phyloP scores from a whole-genome alignment of 495 filamentous ascomycete genomes.

The Penicillium cosmopolitanum region DNA sequence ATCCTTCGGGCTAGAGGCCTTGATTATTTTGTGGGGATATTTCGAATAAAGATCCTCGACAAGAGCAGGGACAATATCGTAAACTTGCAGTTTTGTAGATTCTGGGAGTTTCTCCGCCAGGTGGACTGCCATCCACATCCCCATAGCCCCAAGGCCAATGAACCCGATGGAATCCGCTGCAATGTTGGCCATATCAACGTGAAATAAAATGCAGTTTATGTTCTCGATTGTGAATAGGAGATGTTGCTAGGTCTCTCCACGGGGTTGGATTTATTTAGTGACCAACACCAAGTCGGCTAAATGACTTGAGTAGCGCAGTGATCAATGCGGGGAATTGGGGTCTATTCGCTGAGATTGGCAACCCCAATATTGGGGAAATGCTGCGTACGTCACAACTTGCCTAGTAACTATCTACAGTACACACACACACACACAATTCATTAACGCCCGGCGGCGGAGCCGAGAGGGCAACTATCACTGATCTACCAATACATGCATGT shows the following conservation, averaged over 20 bases:
- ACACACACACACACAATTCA: too few relatives aligned
- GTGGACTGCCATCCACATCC: slow-evolving; percentile 46
- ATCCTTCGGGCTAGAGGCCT: slow-evolving; percentile 36
- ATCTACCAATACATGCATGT: too few relatives aligned
- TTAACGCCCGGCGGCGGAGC: too few relatives aligned
- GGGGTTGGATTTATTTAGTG: background rate
- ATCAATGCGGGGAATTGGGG: too few relatives aligned
- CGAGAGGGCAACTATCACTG: too few relatives aligned
- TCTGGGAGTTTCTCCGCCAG: slow-evolving; percentile 41
- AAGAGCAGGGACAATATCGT: slow-evolving; percentile 37
- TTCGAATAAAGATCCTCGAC: slow-evolving; percentile 37
- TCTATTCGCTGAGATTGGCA: too few relatives aligned
- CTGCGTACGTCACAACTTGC: too few relatives aligned
- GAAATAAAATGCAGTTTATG: background rate
- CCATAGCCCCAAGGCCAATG: slow-evolving; percentile 55
- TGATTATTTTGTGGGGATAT: slow-evolving; percentile 28
- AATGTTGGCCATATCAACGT: background rate
- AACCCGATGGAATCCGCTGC: slow-evolving; percentile 37
- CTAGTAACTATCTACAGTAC: too few relatives aligned
- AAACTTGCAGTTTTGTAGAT: slow-evolving; percentile 38
- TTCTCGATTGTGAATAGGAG: background rate
- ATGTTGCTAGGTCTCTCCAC: background rate
- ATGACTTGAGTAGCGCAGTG: too few relatives aligned
- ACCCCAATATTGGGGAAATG: too few relatives aligned
- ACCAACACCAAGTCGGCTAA: background rate